Conservation (phyloP, 345 rosid genomes). For the Pugionium dolabratum region DNA sequence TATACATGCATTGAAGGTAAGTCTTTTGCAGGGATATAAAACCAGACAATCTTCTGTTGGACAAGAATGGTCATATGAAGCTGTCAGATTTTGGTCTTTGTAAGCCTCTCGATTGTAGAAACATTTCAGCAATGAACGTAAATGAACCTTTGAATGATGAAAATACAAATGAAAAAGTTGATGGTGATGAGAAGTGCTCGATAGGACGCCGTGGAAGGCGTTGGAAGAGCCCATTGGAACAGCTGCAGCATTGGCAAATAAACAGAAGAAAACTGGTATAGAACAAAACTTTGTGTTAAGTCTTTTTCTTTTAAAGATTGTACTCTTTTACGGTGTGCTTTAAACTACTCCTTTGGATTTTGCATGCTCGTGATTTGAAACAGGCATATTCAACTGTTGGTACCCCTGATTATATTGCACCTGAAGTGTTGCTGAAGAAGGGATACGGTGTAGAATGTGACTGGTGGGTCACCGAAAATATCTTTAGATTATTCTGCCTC, state of each 20-base stretch:
- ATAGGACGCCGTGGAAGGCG: conserved; percentile 57
- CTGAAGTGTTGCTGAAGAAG: conserved; percentile 89
- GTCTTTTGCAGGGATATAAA: conserved; percentile 76
- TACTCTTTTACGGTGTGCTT: background rate
- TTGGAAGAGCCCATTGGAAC: conserved; percentile 84
- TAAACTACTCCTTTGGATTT: conserved; percentile 3
- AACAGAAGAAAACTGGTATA: conserved; percentile 85
- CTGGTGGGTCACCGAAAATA: conserved; percentile 53
- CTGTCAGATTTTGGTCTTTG: conserved; percentile 98
- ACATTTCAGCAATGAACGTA: conserved; percentile 68
- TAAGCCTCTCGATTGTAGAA: conserved; percentile 89
- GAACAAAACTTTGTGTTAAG: conserved; percentile 14
- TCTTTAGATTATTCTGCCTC: conserved; percentile 4
- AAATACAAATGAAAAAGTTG: conserved; percentile 63
- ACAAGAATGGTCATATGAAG: conserved; percentile 87
- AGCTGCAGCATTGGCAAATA: conserved; percentile 87
- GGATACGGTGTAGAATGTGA: conserved; percentile 96
- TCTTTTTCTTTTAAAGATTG: conserved; percentile 5
- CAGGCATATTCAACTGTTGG: conserved; percentile 95
- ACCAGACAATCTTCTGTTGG: conserved; percentile 92
- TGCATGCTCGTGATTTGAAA: conserved; percentile 28
- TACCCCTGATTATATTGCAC: conserved; percentile 97
- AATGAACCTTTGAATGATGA: conserved; percentile 71
- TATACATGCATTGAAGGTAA: conserved; percentile 18
- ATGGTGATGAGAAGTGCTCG: conserved; percentile 55